Conservation (phyloP, 169 alveolate species). For the Perkinsus chesapeaki region DNA sequence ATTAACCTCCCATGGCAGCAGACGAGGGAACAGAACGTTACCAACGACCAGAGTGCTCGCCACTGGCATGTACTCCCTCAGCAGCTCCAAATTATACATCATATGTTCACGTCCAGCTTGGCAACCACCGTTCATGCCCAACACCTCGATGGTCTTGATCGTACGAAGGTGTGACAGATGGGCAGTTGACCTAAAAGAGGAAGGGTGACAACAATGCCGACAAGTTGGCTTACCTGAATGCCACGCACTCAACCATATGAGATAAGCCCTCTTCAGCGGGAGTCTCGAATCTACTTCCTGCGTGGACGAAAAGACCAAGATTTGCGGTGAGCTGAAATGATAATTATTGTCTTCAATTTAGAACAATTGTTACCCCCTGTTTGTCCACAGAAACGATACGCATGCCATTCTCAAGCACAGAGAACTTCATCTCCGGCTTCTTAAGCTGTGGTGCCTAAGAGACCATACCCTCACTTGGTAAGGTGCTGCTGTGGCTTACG, state of each 20-base stretch:
- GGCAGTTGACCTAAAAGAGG: slow-evolving; percentile 49
- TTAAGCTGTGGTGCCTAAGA: slow-evolving; percentile 46
- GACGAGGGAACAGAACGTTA: slow-evolving; percentile 71
- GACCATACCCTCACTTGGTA: not conserved
- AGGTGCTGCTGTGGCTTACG: not conserved
- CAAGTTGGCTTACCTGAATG: slow-evolving; percentile 36
- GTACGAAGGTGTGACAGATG: slow-evolving; percentile 72
- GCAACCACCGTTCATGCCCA: slow-evolving; percentile 68
- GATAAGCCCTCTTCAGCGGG: slow-evolving; percentile 63
- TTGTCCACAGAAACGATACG: slow-evolving; percentile 56
- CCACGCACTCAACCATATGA: slow-evolving; percentile 69
- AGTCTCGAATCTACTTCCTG: slow-evolving; percentile 67
- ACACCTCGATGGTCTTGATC: slow-evolving; percentile 66
- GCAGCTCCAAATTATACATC: slow-evolving; percentile 61
- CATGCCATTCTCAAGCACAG: slow-evolving; percentile 69
- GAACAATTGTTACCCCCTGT: slow-evolving; percentile 29
- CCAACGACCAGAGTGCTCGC: slow-evolving; percentile 66
- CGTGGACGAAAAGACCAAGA: slow-evolving; percentile 55
- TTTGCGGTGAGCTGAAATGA: slow-evolving; percentile 25
- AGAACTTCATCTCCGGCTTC: slow-evolving; percentile 56
- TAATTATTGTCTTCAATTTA: not conserved
- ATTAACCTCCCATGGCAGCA: slow-evolving; percentile 68
- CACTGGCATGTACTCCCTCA: slow-evolving; percentile 62
- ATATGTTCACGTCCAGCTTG: slow-evolving; percentile 54
- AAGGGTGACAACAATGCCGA: not conserved